These are phyloP conservation scores for Lophiotrema nucula DNA, from an alignment of 495 filamentous ascomycete species.

Conservation along the genomic window DNA sequence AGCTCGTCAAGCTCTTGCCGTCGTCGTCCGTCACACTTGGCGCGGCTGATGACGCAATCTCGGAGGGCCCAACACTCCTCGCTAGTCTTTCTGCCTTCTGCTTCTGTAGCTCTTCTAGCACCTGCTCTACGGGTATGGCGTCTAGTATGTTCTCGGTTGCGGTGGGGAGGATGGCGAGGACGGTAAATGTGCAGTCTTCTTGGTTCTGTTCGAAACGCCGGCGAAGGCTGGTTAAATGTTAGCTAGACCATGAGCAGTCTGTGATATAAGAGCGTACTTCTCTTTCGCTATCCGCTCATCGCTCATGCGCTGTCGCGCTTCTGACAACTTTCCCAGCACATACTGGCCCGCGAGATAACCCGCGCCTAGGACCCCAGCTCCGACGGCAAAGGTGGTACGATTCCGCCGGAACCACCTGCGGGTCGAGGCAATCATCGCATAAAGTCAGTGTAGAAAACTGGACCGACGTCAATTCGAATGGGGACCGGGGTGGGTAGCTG, in stretches of 20 bases:
- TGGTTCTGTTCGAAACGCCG: slow-evolving; percentile 98
- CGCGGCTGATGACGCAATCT: slow-evolving; percentile 63
- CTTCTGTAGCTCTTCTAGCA: slow-evolving; percentile 87
- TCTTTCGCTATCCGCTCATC: slow-evolving; percentile 92
- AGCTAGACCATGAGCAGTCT: neutral
- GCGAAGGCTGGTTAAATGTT: slow-evolving; percentile 69
- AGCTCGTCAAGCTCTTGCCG: slow-evolving; percentile 69
- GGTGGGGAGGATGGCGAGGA: slow-evolving; percentile 89
- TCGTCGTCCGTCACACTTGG: slow-evolving; percentile 85
- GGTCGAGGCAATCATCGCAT: slow-evolving; percentile 72
- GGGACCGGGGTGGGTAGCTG: neutral
- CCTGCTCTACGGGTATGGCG: slow-evolving; percentile 82
- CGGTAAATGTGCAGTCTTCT: slow-evolving; percentile 97
- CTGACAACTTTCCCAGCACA: slow-evolving; percentile 82
- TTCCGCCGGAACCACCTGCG: slow-evolving; percentile 90
- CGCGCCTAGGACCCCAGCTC: slow-evolving; percentile 79
- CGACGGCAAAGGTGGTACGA: slow-evolving; percentile 82
- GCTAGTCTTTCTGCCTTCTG: slow-evolving; percentile 79
- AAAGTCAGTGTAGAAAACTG: neutral
- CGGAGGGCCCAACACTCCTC: slow-evolving; percentile 49
- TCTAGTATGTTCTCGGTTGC: slow-evolving; percentile 85
- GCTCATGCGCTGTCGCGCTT: slow-evolving; percentile 91
- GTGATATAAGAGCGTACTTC: slow-evolving; percentile 61
- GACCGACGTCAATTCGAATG: neutral
- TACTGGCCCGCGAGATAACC: slow-evolving; percentile 93